Evolutionary conservation across 495 filamentous ascomycete species (phyloP).

Genomic region (Penicillium steckii): DNA sequence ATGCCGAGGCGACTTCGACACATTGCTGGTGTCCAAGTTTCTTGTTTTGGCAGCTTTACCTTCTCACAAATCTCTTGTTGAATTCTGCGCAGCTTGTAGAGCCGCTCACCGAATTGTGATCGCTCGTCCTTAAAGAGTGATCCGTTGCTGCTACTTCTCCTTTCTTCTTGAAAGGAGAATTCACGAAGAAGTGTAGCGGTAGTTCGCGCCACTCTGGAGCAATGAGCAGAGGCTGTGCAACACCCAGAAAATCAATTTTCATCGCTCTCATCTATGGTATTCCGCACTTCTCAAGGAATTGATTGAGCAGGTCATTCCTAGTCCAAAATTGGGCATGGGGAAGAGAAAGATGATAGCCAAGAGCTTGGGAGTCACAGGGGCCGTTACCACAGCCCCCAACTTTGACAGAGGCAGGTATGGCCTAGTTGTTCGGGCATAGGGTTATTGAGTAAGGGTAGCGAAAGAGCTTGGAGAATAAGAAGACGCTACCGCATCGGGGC

Average conservation of each 20-base stretch:
- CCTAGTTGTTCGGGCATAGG: slow-evolving; percentile 64
- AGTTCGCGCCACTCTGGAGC: slow-evolving; percentile 57
- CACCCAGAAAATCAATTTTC: slow-evolving; percentile 73
- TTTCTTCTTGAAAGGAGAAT: too few species aligned
- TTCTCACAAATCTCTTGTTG: too few species aligned
- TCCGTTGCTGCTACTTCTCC: too few species aligned
- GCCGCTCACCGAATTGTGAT: too few species aligned
- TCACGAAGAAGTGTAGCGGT: slow-evolving; percentile 71
- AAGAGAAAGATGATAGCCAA: slow-evolving; percentile 72
- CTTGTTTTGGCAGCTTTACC: too few species aligned
- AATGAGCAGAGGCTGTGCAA: slow-evolving; percentile 67
- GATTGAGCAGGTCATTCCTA: slow-evolving; percentile 87
- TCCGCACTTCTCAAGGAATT: slow-evolving; percentile 90
- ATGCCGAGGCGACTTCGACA: too few species aligned
- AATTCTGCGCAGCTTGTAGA: too few species aligned
- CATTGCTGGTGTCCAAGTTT: too few species aligned
- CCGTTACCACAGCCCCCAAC: slow-evolving; percentile 51
- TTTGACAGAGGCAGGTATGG: slow-evolving; percentile 54
- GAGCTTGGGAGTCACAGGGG: slow-evolving; percentile 52
- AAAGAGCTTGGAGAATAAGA: slow-evolving; percentile 66
- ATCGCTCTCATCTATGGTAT: slow-evolving; percentile 88
- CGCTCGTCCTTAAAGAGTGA: too few species aligned
- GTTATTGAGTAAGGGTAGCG: slow-evolving; percentile 64
- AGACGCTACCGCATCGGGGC: slow-evolving; percentile 77
- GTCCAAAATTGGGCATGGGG: slow-evolving; percentile 85